Conservation (phyloP, 106 monocot genomes). For the Iris macrosiphon region DNA sequence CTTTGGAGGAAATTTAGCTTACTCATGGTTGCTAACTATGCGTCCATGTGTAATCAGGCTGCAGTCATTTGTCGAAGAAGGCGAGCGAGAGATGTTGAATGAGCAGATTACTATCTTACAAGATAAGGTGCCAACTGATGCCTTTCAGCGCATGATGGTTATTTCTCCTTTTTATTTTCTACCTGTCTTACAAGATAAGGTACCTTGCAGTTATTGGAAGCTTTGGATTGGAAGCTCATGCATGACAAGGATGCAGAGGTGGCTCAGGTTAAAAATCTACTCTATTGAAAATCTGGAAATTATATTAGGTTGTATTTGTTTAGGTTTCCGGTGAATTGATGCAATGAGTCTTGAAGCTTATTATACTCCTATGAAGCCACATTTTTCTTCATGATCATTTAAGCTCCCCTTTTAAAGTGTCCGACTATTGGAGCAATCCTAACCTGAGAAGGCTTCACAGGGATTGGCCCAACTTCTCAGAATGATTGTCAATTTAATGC, state of each 20-base stretch:
- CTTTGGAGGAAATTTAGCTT: conserved; percentile 1
- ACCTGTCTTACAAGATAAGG: not conserved
- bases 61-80: conserved; percentile 77
- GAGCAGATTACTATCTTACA: conserved; percentile 68
- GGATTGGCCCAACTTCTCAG: no score
- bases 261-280: conserved; percentile 19
- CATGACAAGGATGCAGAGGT: conserved; percentile 53
- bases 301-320: no score
- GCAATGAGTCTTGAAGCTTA: no score
- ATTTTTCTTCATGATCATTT: no score
- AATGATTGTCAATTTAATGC: no score
- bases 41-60: conserved; percentile 40
- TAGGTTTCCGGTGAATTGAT: no score
- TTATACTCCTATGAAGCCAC: no score
- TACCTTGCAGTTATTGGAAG: conserved; percentile 64
- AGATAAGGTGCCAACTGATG: conserved; percentile 61
- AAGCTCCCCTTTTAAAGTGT: no score
- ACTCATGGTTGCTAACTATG: not conserved
- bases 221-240: conserved; percentile 89
- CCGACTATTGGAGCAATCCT: no score
- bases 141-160: not conserved
- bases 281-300: no score
- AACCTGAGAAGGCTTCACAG: no score
- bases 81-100: conserved; percentile 79
- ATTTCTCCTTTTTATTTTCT: no score